Percentiles rank a stretch among this genome's conserved stretches.
phyloP scores from a whole-genome alignment of 2,329 filamentous ascomycete genomes.

The Exophiala spinifera region DNA sequence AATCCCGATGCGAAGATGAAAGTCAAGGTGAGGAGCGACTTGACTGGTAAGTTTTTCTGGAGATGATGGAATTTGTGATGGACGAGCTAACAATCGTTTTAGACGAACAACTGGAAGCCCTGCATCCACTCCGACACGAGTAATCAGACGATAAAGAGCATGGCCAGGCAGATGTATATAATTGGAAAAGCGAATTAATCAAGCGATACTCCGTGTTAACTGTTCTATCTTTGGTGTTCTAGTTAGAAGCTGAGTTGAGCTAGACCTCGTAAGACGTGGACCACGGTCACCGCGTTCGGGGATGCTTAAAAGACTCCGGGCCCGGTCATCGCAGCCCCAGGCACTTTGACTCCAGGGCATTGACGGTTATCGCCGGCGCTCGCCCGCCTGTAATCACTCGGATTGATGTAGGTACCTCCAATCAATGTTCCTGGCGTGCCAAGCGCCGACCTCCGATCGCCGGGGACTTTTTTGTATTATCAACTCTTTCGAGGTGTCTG shows the following conservation, averaged over 20 bases:
- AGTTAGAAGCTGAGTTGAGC: no score
- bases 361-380: neutral
- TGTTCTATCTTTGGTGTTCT: neutral
- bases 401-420: no score
- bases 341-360: neutral
- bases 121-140: slow-evolving; percentile 14
- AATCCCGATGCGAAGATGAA: slow-evolving; percentile 10
- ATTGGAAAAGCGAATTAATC: no score
- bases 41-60: slow-evolving; percentile 15
- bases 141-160: neutral
- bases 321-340: neutral
- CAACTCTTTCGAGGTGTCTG: neutral
- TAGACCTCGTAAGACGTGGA: no score
- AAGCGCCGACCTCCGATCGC: slow-evolving; percentile 12
- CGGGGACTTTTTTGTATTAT: slow-evolving; percentile 1
- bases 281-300: neutral
- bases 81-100: neutral
- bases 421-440: neutral
- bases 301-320: neutral
- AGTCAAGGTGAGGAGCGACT: slow-evolving; percentile 12
- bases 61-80: neutral
- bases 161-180: no score
- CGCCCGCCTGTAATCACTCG: no score
- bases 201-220: no score
- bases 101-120: slow-evolving; percentile 12